These are phyloP conservation scores for Alnus glutinosa DNA, from an alignment of 306 rosid genomes.

Conservation along the genomic window DNA sequence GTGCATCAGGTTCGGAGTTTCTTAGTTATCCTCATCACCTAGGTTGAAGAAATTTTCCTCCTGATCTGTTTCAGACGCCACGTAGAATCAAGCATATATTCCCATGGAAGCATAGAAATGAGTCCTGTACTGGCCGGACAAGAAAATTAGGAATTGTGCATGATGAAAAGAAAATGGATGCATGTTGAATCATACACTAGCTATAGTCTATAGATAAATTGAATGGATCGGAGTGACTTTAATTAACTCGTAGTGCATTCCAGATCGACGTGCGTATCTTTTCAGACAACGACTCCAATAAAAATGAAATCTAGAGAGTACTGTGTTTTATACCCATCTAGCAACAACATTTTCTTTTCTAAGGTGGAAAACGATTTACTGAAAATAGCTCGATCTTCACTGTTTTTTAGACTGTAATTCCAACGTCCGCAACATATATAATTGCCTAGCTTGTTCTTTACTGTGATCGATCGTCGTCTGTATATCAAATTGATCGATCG, in stretches of 20 bases:
- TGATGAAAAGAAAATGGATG: background rate
- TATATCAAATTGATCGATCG: no score
- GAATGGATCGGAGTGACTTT: background rate
- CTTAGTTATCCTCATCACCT: background rate
- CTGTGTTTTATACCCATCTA: background rate
- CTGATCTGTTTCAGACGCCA: background rate
- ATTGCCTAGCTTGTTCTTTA: no score
- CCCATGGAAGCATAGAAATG: background rate
- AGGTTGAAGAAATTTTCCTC: background rate
- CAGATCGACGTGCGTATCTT: background rate
- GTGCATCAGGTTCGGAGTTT: background rate
- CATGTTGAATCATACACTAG: background rate
- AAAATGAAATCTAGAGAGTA: background rate
- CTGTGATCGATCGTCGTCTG: no score
- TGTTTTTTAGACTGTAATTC: no score
- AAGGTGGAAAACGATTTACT: background rate
- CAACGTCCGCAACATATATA: no score
- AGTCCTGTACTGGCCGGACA: background rate
- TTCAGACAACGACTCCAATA: background rate
- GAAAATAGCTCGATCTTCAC: background rate
- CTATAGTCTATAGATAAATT: background rate
- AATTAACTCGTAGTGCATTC: background rate
- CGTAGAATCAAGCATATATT: background rate
- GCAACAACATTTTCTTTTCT: background rate
- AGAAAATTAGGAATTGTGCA: background rate